Evolutionary conservation across 768 basidiomycete genomes (phyloP).

Genomic region (Tricholoma bakamatsutake): DNA sequence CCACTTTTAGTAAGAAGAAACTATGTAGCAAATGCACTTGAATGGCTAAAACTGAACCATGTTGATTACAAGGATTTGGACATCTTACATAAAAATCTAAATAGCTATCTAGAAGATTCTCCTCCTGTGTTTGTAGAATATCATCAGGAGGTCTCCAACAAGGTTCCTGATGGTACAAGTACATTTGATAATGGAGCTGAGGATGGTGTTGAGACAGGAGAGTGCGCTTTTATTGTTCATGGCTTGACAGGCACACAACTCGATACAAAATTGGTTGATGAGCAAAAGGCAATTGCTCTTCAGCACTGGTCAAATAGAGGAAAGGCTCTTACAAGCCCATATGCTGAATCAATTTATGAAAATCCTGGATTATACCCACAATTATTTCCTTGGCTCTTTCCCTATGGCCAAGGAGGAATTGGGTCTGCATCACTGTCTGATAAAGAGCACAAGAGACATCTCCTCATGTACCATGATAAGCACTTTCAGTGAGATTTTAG

Average conservation of each 20-base stretch:
- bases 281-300: constrained; percentile 19
- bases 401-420: constrained; percentile 28
- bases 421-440: constrained; percentile 13
- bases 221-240: constrained; percentile 33
- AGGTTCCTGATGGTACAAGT: constrained; percentile 19
- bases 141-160: constrained; percentile 12
- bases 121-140: constrained; percentile 22
- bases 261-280: constrained; percentile 10
- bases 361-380: constrained; percentile 32
- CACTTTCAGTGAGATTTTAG: constrained; percentile 29
- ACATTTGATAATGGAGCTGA: constrained; percentile 22
- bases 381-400: constrained; percentile 40
- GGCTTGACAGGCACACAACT: constrained; percentile 24
- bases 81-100: constrained; percentile 22
- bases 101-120: constrained; percentile 15
- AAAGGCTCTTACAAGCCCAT: constrained; percentile 14
- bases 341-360: constrained; percentile 21
- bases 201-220: constrained; percentile 22
- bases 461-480: constrained; percentile 34
- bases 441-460: constrained; percentile 14
- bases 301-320: constrained; percentile 18
- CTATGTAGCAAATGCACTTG: constrained; percentile 16
- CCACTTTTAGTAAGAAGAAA: not conserved
- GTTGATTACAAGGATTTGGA: constrained; percentile 24
- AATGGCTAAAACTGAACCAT: constrained; percentile 33